Conservation (phyloP, 1,139 yeast species). For the Saccharomyces pastorianus region DNA sequence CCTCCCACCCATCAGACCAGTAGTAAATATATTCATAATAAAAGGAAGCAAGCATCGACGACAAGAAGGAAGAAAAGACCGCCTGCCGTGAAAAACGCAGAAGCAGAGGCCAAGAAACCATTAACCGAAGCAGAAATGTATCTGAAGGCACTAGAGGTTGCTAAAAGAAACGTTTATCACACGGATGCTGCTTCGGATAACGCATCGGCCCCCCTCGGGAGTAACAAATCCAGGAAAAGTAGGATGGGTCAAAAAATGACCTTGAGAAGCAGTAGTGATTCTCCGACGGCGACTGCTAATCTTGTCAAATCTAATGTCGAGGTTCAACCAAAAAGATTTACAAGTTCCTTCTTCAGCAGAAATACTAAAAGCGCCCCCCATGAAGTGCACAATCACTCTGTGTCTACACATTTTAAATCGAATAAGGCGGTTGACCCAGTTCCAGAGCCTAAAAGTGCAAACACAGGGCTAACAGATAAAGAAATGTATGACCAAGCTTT, state of each 20-base stretch:
- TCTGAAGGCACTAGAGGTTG: constrained; percentile 28
- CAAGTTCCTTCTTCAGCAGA: background rate
- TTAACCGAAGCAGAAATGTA: constrained; percentile 30
- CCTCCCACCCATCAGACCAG: constrained; percentile 7
- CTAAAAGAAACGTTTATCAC: constrained; percentile 28
- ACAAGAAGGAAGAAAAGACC: background rate
- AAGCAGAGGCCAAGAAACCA: constrained; percentile 8
- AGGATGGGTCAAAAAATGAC: constrained; percentile 21
- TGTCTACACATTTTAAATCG: background rate
- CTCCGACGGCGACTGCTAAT: background rate
- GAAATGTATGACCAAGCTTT: constrained; percentile 33
- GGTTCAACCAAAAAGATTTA: background rate
- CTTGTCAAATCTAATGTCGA: background rate
- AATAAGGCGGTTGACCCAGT: background rate
- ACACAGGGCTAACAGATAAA: constrained; percentile 19
- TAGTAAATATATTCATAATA: background rate
- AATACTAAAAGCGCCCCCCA: background rate
- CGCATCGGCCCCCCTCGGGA: background rate
- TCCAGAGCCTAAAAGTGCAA: constrained; percentile 3
- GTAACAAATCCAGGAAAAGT: constrained; percentile 8
- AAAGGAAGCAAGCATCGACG: constrained; percentile 1
- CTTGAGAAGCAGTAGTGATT: constrained; percentile 9
- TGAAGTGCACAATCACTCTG: background rate
- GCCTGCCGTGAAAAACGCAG: background rate
- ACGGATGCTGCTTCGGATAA: constrained; percentile 1